phyloP scores from a whole-genome alignment of 2,329 filamentous ascomycete genomes.

The Colletotrichum zoysiae region DNA sequence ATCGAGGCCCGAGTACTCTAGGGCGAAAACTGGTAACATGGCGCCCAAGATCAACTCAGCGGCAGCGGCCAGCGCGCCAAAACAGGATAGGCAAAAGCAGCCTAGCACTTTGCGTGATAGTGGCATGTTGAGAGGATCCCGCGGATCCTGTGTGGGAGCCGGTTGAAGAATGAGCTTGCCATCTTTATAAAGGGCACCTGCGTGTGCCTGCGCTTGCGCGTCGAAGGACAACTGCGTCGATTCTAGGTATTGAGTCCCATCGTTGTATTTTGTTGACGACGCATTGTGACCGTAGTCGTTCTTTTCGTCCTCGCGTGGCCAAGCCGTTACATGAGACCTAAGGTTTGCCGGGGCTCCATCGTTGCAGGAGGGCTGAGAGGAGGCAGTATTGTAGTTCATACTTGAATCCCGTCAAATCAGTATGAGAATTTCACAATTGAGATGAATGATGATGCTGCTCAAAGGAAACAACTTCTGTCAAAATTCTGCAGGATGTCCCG shows the following conservation, averaged over 20 bases:
- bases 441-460: not conserved
- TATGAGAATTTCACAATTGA: not conserved
- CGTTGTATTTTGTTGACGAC: not conserved
- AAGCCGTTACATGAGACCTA: slow-evolving; percentile 2
- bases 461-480: not conserved
- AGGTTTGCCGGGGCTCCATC: not conserved
- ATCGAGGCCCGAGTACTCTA: slow-evolving; percentile 50
- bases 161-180: slow-evolving; percentile 32
- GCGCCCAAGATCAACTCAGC: slow-evolving; percentile 46
- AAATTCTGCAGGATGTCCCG: not conserved
- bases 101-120: slow-evolving; percentile 13
- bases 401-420: not conserved
- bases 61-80: slow-evolving; percentile 48
- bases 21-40: slow-evolving; percentile 50
- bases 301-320: slow-evolving; percentile 6
- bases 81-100: slow-evolving; percentile 29
- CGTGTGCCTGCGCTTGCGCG: not conserved
- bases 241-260: not conserved
- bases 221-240: not conserved
- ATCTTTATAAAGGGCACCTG: slow-evolving; percentile 12
- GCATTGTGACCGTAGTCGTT: not conserved
- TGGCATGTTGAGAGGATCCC: slow-evolving; percentile 28
- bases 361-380: not conserved
- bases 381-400: not conserved
- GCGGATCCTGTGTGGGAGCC: slow-evolving; percentile 23